Evolutionary conservation across 1,139 yeast species (phyloP).

Genomic region (Debaryomyces singareniensis): DNA sequence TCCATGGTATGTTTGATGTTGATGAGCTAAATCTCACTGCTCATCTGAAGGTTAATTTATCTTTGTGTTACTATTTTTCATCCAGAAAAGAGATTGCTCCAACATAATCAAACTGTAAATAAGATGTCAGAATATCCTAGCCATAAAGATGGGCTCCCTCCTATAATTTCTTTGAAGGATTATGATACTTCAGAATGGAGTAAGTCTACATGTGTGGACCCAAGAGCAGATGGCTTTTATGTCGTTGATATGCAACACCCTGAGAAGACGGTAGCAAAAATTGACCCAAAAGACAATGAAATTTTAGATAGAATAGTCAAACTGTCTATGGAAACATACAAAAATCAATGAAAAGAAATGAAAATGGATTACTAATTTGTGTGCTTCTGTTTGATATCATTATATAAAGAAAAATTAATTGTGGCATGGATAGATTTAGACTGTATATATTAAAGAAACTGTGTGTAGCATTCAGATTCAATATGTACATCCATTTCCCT

Average conservation of each 20-base stretch:
- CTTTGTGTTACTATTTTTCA: background rate
- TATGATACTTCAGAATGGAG: conserved; percentile 55
- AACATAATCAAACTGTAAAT: background rate
- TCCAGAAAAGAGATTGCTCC: background rate
- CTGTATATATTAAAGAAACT: conserved; percentile 59
- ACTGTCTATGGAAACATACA: conserved; percentile 37
- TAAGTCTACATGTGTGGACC: conserved; percentile 42
- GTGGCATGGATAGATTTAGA: too few relatives aligned
- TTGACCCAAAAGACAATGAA: conserved; percentile 28
- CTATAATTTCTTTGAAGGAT: conserved; percentile 35
- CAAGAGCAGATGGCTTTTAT: conserved; percentile 27
- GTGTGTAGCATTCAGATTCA: conserved; percentile 74
- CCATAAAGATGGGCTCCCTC: conserved; percentile 42
- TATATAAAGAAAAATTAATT: too few relatives aligned
- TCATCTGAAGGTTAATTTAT: background rate
- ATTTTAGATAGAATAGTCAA: conserved; percentile 39
- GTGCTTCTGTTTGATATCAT: too few relatives aligned
- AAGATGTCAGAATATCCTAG: conserved; percentile 30
- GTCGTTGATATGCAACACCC: conserved; percentile 45
- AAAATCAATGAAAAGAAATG: conserved; percentile 5
- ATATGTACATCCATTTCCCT: conserved; percentile 78
- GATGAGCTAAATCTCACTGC: background rate
- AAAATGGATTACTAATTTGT: too few relatives aligned
- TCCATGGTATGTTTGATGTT: background rate
- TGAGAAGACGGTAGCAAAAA: conserved; percentile 34